phyloP scores from a whole-genome alignment of 495 filamentous ascomycete species.

The Glarea lozoyensis region DNA sequence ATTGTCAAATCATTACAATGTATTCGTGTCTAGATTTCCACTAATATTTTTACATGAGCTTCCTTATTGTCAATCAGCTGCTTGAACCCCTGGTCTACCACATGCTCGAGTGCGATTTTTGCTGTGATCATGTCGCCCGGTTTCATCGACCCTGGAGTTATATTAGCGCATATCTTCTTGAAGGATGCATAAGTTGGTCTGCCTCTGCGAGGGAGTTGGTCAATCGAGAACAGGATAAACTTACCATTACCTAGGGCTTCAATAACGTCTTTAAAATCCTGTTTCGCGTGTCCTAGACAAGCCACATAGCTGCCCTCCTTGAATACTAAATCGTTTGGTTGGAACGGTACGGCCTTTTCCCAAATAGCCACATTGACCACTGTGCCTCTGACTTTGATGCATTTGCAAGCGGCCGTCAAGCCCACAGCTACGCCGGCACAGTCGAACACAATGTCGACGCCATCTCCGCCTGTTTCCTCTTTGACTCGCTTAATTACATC shows the following conservation, averaged over 20 bases:
- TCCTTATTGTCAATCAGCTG: conserved; percentile 46
- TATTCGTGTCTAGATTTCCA: conserved; percentile 29
- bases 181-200: neutral
- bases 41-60: conserved; percentile 48
- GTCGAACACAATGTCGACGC: conserved; percentile 49
- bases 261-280: conserved; percentile 46
- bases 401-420: conserved; percentile 38
- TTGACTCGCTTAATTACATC: conserved; percentile 38
- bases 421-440: conserved; percentile 46
- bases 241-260: conserved; percentile 39
- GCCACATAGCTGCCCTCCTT: conserved; percentile 38
- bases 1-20: too few relatives aligned
- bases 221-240: conserved; percentile 1
- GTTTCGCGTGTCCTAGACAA: conserved; percentile 43
- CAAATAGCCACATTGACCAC: conserved; percentile 56
- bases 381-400: conserved; percentile 42
- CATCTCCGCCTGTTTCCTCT: conserved; percentile 37
- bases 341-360: conserved; percentile 41
- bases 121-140: conserved; percentile 52
- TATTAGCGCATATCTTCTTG: neutral
- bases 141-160: conserved; percentile 35
- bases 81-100: conserved; percentile 50
- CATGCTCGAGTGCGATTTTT: conserved; percentile 41
- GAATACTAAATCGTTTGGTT: conserved; percentile 39
- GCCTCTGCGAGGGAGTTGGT: neutral